phyloP scores from a whole-genome alignment of 805 yeast species.

The Cyberlindnera xylosilytica region DNA sequence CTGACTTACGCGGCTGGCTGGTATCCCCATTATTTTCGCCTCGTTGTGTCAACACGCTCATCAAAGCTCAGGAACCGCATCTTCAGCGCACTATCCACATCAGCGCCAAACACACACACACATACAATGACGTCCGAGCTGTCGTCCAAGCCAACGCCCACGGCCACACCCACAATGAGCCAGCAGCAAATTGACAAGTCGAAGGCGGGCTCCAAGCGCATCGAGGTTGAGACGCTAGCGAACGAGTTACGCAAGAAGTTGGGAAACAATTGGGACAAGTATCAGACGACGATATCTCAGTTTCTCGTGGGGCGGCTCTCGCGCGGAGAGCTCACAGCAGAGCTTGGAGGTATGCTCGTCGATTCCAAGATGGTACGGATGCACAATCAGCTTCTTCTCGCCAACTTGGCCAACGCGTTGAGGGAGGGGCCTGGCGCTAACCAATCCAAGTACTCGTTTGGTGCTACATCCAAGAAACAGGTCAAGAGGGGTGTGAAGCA shows the following conservation, averaged over 20 bases:
- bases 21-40: conserved; percentile 2
- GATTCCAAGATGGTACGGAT: conserved; percentile 38
- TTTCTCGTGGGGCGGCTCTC: conserved; percentile 80
- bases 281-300: conserved; percentile 72
- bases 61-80: background rate
- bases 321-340: conserved; percentile 64
- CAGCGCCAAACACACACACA: background rate
- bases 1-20: background rate
- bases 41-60: conserved; percentile 10
- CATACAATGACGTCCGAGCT: conserved; percentile 9
- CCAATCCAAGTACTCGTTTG: conserved; percentile 27
- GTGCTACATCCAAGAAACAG: conserved; percentile 34
- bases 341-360: conserved; percentile 50
- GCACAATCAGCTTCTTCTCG: conserved; percentile 81
- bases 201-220: conserved; percentile 30
- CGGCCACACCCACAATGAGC: conserved; percentile 14
- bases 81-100: background rate
- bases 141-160: conserved; percentile 12
- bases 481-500: conserved; percentile 49
- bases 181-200: conserved; percentile 13
- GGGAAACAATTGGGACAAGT: conserved; percentile 79
- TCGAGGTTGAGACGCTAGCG: conserved; percentile 66
- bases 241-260: conserved; percentile 67
- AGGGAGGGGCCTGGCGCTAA: conserved; percentile 63
- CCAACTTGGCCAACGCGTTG: conserved; percentile 80